Conservation (phyloP, 768 basidiomycete species). For the Pleurotus cornucopiae region DNA sequence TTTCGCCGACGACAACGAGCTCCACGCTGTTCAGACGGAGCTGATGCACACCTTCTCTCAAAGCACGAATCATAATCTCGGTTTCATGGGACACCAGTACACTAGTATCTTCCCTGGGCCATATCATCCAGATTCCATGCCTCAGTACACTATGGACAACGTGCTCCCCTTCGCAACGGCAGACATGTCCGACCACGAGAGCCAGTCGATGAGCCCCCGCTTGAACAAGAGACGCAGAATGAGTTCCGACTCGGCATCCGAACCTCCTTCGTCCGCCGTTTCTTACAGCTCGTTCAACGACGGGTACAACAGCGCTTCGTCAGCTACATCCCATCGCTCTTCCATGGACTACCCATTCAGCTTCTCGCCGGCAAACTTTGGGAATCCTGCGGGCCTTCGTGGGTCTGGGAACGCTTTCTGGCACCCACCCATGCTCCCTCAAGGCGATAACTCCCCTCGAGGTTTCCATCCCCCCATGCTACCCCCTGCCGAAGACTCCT, state of each 20-base stretch:
- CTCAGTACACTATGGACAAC: constrained; percentile 48
- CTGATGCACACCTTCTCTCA: constrained; percentile 41
- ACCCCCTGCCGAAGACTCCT: constrained; percentile 50
- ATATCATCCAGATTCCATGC: constrained; percentile 69
- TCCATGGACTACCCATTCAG: constrained; percentile 65
- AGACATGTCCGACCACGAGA: constrained; percentile 34
- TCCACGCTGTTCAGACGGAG: constrained; percentile 45
- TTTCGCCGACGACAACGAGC: constrained; percentile 40
- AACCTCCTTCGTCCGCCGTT: constrained; percentile 58
- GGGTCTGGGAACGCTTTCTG: constrained; percentile 65
- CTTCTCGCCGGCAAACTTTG: constrained; percentile 38
- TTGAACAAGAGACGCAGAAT: constrained; percentile 66
- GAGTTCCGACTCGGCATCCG: constrained; percentile 54
- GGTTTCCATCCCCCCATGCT: constrained; percentile 72
- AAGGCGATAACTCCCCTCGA: constrained; percentile 48
- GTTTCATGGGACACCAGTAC: constrained; percentile 31
- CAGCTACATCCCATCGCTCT: constrained; percentile 47
- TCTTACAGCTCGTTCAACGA: constrained; percentile 62
- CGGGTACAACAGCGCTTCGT: constrained; percentile 55
- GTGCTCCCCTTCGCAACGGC: constrained; percentile 50
- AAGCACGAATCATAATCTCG: constrained; percentile 21
- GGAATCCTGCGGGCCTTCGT: constrained; percentile 39
- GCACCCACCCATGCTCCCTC: constrained; percentile 74
- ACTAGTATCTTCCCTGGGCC: constrained; percentile 56
- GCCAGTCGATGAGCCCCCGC: constrained; percentile 34